Conservation (phyloP, 306 rosid genomes). For the Pachyrhizus erosus region DNA sequence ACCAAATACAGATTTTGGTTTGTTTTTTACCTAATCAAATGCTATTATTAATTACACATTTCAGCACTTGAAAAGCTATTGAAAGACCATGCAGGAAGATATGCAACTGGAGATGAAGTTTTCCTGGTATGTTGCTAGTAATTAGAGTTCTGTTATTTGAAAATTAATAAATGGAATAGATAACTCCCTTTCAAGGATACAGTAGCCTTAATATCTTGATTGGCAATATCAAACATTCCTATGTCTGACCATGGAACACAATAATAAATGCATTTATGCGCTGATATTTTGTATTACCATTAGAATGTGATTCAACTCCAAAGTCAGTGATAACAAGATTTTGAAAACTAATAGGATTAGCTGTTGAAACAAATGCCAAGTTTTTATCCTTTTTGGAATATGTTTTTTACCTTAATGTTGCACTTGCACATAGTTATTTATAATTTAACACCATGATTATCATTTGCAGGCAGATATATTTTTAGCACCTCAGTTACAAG, state of each 20-base stretch:
- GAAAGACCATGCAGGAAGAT: constrained; percentile 53
- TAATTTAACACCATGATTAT: constrained; percentile 41
- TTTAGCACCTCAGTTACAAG: constrained; percentile 77
- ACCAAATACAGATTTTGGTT: constrained; percentile 19
- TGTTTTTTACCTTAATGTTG: constrained; percentile 10
- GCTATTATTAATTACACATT: constrained; percentile 18
- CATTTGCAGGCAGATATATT: constrained; percentile 91
- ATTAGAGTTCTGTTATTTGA: not conserved
- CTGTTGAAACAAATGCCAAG: constrained; percentile 19
- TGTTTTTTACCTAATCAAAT: constrained; percentile 17
- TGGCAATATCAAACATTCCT: not conserved
- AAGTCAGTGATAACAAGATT: constrained; percentile 18
- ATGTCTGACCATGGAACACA: not conserved
- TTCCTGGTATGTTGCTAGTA: constrained; percentile 42
- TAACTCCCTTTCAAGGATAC: constrained; percentile 14
- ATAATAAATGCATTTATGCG: constrained; percentile 6
- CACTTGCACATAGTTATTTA: not conserved
- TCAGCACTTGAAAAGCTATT: constrained; percentile 59
- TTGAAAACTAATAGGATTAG: constrained; percentile 20
- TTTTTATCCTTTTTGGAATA: constrained; percentile 29
- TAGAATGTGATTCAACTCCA: constrained; percentile 15
- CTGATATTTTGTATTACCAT: constrained; percentile 23
- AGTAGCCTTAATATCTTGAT: constrained; percentile 1
- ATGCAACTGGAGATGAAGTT: constrained; percentile 60
- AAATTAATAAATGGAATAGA: constrained; percentile 20